Conservation (phyloP, 371 early-diverging fungal species). For the Mucor lusitanicus region DNA sequence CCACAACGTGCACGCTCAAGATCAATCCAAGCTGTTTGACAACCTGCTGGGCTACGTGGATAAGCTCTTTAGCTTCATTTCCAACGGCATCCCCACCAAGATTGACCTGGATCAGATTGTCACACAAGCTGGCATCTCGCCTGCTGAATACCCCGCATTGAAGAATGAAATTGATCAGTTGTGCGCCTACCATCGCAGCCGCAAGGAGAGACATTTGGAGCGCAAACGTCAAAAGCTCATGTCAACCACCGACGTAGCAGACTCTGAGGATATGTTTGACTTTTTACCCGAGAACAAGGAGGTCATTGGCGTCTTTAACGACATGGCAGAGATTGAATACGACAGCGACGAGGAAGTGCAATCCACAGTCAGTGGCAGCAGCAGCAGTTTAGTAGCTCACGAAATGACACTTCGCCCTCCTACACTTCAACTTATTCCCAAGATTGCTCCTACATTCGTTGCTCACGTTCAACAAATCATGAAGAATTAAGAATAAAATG, state of each 20-base stretch:
- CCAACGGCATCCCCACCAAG: conserved; percentile 29
- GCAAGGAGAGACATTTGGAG: conserved; percentile 40
- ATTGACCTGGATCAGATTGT: conserved; percentile 28
- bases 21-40: conserved; percentile 45
- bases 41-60: conserved; percentile 42
- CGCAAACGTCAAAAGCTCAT: conserved; percentile 44
- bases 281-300: conserved; percentile 30
- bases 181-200: conserved; percentile 30
- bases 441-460: conserved; percentile 26
- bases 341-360: conserved; percentile 14
- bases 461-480: conserved; percentile 18
- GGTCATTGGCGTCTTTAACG: conserved; percentile 30
- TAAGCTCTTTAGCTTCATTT: conserved; percentile 26
- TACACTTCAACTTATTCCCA: conserved; percentile 24
- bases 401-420: conserved; percentile 25
- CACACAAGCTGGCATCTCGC: conserved; percentile 15
- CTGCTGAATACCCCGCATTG: conserved; percentile 25
- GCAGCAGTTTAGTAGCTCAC: conserved; percentile 10
- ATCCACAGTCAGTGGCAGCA: background rate
- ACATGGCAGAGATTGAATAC: conserved; percentile 29
- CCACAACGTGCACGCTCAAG: conserved; percentile 60
- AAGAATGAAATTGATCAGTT: conserved; percentile 39
- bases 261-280: conserved; percentile 23
- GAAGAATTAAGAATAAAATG: conserved; percentile 1
- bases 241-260: conserved; percentile 15